Evolutionary conservation across 495 filamentous ascomycete genomes (phyloP), one percentile per base, ranked within the genome.

Genomic region (Penicillium malachiteum): DNA sequence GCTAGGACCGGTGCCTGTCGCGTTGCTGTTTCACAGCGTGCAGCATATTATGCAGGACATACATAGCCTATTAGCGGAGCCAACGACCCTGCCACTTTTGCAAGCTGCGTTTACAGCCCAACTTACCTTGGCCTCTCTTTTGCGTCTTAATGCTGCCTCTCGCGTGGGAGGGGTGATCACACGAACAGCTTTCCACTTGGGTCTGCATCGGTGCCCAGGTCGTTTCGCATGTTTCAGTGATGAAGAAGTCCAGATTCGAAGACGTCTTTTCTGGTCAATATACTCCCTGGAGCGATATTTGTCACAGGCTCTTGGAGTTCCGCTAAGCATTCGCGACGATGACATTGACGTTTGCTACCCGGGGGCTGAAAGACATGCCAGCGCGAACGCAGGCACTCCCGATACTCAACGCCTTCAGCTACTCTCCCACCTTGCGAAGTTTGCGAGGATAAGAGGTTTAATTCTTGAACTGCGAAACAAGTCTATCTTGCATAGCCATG

Each of bases 291-390:
- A 81, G 17, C 58, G 78, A 57, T 78, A 77, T 61, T 64, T 81
- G 2, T 77, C 71, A 9, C 78, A 80, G 53, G 71, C 76, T 11
- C 60, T 81, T 21, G 78, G 78, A 0, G 66, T 78, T 7, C 78
- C 78, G n/a, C 63, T 80, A 10, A 65, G 70, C n/a, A 73, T 81
- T 42, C 68, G 71, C 48, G 77, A 80, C 63, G 76, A 80, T 56
- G 78, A 81, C 54, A 70, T 80, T 43, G 78, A 81, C 54, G 78
- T 81, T 8, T 81, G 78, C 54, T 77, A 76, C 52, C 78, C 72
- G 0, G 69, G 69, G 9, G 55, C 58, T 10, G 77, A 80, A 54
- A 58, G 60, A 38, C 73, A 76, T 48, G 35, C 39, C 14, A 47
- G 50, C 14, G 17, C 17, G 1, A 34, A 32, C 6, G 2, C 45